A percentile compares a stretch with the other conserved stretches of the same genome.
phyloP scores from a whole-genome alignment of 106 monocot species.

The Allium fistulosum region DNA sequence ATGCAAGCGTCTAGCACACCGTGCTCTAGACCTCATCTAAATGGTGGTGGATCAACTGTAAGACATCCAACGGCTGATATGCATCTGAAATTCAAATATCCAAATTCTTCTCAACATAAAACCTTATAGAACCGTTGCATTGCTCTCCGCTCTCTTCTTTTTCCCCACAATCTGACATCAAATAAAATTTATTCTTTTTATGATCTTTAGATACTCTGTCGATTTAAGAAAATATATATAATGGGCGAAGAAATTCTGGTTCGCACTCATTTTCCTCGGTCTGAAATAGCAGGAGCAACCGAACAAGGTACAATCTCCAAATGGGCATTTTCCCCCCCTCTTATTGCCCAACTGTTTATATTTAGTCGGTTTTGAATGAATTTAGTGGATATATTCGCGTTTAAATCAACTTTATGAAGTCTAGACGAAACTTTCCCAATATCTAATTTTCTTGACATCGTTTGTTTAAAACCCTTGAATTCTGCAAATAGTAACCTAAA shows the following conservation, averaged over 20 bases:
- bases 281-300: neutral
- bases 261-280: too few relatives aligned
- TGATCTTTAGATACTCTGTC: neutral
- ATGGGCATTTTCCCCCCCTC: neutral
- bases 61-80: conserved; percentile 1
- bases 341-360: neutral
- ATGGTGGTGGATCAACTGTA: too few relatives aligned
- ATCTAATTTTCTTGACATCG: too few relatives aligned
- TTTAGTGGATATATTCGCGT: neutral
- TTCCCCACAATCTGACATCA: neutral
- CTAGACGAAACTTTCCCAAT: too few relatives aligned
- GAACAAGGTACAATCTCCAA: conserved; percentile 2
- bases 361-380: neutral
- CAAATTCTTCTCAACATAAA: neutral
- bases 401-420: too few relatives aligned
- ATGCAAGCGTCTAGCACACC: too few relatives aligned
- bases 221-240: neutral
- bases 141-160: conserved; percentile 16
- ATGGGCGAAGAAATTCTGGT: neutral
- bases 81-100: conserved; percentile 23
- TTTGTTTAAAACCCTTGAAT: too few relatives aligned
- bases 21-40: too few relatives aligned
- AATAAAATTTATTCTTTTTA: too few relatives aligned
- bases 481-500: too few relatives aligned
- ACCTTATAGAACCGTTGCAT: conserved; percentile 6